Conservation (phyloP, 441 rosid genomes). For the Rhodomyrtus psidioides region DNA sequence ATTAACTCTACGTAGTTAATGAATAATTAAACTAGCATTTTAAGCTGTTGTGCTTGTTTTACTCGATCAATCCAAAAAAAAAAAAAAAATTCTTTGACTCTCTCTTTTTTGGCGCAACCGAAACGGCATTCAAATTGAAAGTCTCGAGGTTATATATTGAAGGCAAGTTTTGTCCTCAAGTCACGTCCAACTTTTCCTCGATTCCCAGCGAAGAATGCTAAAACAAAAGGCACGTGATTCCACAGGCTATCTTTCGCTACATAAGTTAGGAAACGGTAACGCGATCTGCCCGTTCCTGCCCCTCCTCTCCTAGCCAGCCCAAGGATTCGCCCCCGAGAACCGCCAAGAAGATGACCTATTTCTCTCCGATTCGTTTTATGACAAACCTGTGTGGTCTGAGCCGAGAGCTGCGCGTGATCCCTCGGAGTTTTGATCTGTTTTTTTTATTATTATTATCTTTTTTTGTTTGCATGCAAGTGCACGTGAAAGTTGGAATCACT, state of each 20-base stretch:
- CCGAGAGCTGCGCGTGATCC: neutral
- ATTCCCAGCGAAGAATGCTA: neutral
- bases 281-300: neutral
- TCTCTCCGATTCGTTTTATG: neutral
- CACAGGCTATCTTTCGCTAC: neutral
- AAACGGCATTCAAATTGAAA: neutral
- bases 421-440: neutral
- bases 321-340: neutral
- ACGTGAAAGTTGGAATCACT: neutral
- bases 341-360: neutral
- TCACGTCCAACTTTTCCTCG: neutral
- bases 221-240: neutral
- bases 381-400: neutral
- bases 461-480: neutral
- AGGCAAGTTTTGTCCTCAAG: neutral
- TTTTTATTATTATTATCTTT: too few species aligned
- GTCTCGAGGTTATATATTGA: neutral
- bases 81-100: too few species aligned
- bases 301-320: neutral
- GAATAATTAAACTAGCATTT: too few species aligned
- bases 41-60: neutral
- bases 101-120: accelerated
- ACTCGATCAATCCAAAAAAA: neutral
- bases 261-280: neutral
- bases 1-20: neutral